phyloP scores from a whole-genome alignment of 2,329 filamentous ascomycete genomes.

The Elsinoe australis region DNA sequence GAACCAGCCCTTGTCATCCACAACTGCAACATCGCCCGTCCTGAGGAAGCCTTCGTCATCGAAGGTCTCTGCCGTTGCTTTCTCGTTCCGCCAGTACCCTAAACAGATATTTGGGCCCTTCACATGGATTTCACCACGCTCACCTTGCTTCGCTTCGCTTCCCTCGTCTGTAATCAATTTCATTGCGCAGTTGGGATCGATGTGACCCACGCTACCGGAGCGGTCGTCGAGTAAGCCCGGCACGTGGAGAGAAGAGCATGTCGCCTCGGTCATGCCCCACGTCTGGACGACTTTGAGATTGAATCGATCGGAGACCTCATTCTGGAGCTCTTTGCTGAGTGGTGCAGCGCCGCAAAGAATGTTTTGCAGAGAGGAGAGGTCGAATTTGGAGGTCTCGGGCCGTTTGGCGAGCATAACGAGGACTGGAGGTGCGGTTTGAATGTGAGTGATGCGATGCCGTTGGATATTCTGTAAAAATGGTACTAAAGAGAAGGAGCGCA shows the following conservation, averaged over 20 bases:
- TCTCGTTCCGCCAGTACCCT: conserved; percentile 37
- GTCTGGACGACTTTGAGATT: conserved; percentile 35
- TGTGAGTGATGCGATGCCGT: conserved; percentile 33
- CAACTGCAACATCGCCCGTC: conserved; percentile 30
- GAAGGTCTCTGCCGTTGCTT: conserved; percentile 28
- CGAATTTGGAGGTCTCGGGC: conserved; percentile 36
- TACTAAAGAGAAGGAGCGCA: conserved; percentile 34
- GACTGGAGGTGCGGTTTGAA: conserved; percentile 38
- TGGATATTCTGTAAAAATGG: conserved; percentile 32
- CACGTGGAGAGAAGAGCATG: conserved; percentile 32
- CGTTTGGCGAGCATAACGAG: conserved; percentile 40
- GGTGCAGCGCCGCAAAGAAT: conserved; percentile 38
- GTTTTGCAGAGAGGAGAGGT: conserved; percentile 35
- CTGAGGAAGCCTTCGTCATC: conserved; percentile 23
- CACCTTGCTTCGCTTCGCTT: conserved; percentile 30
- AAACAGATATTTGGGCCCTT: conserved; percentile 35
- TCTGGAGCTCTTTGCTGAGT: conserved; percentile 33
- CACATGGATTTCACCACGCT: conserved; percentile 35
- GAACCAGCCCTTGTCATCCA: conserved; percentile 28
- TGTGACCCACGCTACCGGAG: conserved; percentile 28
- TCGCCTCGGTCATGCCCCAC: conserved; percentile 31
- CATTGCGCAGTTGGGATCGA: conserved; percentile 35
- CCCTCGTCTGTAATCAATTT: conserved; percentile 39
- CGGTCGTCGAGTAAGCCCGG: conserved; percentile 31
- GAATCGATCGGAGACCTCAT: conserved; percentile 32